Evolutionary conservation across 2,329 filamentous ascomycete species (phyloP), one percentile per base, ranked within the genome.

Genomic region (Cytospora piceicola): DNA sequence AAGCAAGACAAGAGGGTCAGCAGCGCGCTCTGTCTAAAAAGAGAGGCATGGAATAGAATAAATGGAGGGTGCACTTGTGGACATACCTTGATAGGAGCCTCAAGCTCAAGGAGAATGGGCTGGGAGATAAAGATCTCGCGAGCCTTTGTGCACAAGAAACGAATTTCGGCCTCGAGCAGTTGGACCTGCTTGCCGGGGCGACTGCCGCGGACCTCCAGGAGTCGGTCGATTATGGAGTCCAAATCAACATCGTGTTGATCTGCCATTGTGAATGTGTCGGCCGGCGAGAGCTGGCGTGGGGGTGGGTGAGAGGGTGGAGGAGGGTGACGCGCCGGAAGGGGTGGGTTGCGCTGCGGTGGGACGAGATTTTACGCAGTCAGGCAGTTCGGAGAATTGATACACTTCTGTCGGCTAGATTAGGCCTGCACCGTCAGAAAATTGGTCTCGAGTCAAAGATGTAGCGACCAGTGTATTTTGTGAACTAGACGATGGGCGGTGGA

Each of bases 121-220:
- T 99, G 95, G 69, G 94, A 97, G 80, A 99, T 98, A 85, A 99
- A 98, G 75, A 99, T 98, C 84, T 99, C 95, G 72, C 95, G 91
- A 70, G 94, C 94, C 85, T 98, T 98, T 78, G 94, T 97, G 88
- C 95, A 99, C 71, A 99, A 88, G 81, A 89, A 97, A 77, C 94
- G 91, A 73, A 99, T 99, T 83, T 98, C 95, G 68, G 92, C 89
- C 81, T 99, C 95, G 71, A 97, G 85, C 72, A 99, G 88, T 83
- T 98, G 94, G 64, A 99, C 95, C 82, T 98, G 95, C 85, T 99
- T 99, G 75, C 95, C 95, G 66, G 95, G 95, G 77, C 95, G 90
- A 86, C 94, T 97, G 78, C 94, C 95, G 82, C 95, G 91, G 77
- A 98, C 95, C 83, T 99, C 95, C 77, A 98, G 86, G 76, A 99